Base-by-base conservation (phyloP, 169 alveolate species). In the Babesia gibsoni region DNA sequence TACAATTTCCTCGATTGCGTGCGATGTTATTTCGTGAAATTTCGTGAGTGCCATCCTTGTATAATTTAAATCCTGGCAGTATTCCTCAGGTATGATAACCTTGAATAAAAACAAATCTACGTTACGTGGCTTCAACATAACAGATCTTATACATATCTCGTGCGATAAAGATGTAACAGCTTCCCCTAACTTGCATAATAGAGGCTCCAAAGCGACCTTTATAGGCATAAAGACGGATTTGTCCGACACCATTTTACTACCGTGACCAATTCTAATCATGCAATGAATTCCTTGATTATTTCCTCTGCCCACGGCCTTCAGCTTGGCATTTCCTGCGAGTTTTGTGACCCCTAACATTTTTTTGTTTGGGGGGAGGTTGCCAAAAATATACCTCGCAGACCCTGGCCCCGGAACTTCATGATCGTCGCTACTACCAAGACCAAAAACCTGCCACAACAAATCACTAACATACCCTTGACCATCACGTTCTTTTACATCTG, bases 51-150 rank as follows among this genome's bases (percentile, higher is more conserved):
- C 10, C 3, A 27, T 1, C 30, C 46, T 61, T 45, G 35, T 23
- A 58, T 61, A 61, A 4, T 23, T 49, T 36, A 61, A 36, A 18
- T 61, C 59, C 4, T 45, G 12, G 7, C 23, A 8, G 29, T 20
- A 14, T 14, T 61, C 58, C 6, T 5, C 54, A 16, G 72, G 72
- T 7, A 61, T 43, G 3, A 50, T 43, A 10, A 61, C 59, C 16
- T 45, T 16, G 72, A 43, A 61, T 0, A 33, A 7, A 32, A 41
- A 43, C 4, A 30, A 8, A 9, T 35, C 72, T 29, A 25, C 39
- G 0, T 45, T 29, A 2, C 33, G 22, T 1, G 72, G 59, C 42
- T 61, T 45, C 25, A 61, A n/a, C 27, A 42, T 45, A 4, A 61
- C n/a, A 2, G 39, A 32, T 29, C 35, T 23, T 9, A 61, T 35